These are phyloP conservation scores for Lactifluus piperatus DNA, from an alignment of 768 basidiomycete genomes.

Conservation along the genomic window DNA sequence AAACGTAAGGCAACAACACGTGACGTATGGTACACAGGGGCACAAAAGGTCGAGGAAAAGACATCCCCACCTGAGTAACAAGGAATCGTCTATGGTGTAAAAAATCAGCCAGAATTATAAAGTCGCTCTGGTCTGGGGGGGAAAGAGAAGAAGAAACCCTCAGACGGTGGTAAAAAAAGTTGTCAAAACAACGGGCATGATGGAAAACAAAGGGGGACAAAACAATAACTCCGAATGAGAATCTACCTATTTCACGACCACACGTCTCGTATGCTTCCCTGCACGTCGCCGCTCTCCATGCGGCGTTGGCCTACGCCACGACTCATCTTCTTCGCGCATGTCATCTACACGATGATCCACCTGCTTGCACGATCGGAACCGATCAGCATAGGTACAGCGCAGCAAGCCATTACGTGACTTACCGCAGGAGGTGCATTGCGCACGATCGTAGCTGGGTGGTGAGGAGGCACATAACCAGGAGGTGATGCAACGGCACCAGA, in stretches of 20 bases:
- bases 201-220: neutral
- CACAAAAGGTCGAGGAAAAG: neutral
- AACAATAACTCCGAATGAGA: constrained; percentile 7
- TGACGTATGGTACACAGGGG: constrained; percentile 14
- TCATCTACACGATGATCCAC: constrained; percentile 33
- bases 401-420: constrained; percentile 10
- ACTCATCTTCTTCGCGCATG: constrained; percentile 54
- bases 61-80: neutral
- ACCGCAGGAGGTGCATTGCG: constrained; percentile 15
- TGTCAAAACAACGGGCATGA: constrained; percentile 6
- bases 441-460: constrained; percentile 11
- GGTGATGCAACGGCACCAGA: constrained; percentile 25
- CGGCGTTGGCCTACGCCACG: constrained; percentile 66
- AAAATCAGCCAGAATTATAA: neutral
- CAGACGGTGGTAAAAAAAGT: neutral
- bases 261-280: constrained; percentile 71
- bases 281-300: constrained; percentile 67
- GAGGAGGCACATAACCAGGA: constrained; percentile 22
- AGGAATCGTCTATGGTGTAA: neutral
- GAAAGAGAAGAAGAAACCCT: neutral
- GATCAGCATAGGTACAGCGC: constrained; percentile 10
- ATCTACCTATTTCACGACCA: constrained; percentile 34
- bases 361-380: constrained; percentile 14
- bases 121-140: neutral
- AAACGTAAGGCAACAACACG: constrained; percentile 7